A percentile compares a stretch with the other conserved stretches of the same genome.
These are phyloP conservation scores for Kodamaea ohmeri DNA, from an alignment of 1,139 yeast species.

Conservation along the genomic window DNA sequence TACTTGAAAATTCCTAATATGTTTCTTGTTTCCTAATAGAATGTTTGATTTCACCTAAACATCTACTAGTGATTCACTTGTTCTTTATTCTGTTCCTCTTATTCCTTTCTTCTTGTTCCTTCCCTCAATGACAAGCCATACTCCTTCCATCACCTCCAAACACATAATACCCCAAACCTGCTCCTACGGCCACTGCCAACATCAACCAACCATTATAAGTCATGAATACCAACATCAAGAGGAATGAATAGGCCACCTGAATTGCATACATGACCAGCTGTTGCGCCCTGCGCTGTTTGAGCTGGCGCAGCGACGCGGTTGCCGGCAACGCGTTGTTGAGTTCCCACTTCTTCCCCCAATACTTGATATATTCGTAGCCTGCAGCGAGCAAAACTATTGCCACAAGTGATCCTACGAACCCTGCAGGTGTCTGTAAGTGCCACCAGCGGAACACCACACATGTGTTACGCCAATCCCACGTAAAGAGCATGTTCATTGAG, in stretches of 20 bases:
- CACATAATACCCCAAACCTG: constrained; percentile 58
- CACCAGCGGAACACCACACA: constrained; percentile 78
- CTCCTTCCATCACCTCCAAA: constrained; percentile 49
- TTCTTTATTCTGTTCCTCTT: neutral
- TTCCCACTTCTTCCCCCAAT: constrained; percentile 34
- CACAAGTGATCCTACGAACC: constrained; percentile 51
- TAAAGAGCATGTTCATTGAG: constrained; percentile 77
- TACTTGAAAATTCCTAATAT: no score
- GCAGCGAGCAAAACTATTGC: constrained; percentile 50
- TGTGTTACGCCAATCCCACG: constrained; percentile 73
- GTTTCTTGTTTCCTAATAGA: neutral
- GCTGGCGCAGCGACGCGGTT: constrained; percentile 16
- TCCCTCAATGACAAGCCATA: constrained; percentile 50
- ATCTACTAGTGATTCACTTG: neutral
- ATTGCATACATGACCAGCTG: constrained; percentile 56
- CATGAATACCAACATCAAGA: constrained; percentile 80
- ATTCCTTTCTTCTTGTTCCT: neutral
- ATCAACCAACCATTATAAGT: constrained; percentile 83
- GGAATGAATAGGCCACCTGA: constrained; percentile 74
- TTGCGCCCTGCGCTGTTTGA: constrained; percentile 24
- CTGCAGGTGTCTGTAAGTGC: constrained; percentile 59
- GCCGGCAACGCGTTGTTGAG: constrained; percentile 15
- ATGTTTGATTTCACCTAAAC: neutral
- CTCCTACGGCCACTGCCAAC: constrained; percentile 70
- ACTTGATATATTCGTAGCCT: constrained; percentile 60